These are phyloP conservation scores for Heimioporus sp. DNA, from an alignment of 768 basidiomycete genomes.

Conservation along the genomic window DNA sequence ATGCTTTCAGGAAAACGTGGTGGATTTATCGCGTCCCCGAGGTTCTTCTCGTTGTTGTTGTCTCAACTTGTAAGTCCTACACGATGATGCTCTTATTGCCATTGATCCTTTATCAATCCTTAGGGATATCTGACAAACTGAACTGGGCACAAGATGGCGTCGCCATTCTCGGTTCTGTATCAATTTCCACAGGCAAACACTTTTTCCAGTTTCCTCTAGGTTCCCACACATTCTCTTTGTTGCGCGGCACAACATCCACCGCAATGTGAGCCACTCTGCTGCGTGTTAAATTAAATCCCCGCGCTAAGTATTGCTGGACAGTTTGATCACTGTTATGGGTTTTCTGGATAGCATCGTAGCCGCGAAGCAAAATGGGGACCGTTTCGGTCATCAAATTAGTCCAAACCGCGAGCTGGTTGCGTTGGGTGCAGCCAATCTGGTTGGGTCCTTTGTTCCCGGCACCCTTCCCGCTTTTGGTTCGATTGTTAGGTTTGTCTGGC, in stretches of 20 bases:
- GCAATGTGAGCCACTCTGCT: constrained; percentile 52
- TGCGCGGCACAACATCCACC: constrained; percentile 80
- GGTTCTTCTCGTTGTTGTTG: constrained; percentile 82
- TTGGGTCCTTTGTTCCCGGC: constrained; percentile 79
- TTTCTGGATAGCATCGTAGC: constrained; percentile 95
- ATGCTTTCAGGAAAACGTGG: constrained; percentile 56
- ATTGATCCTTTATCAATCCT: background rate
- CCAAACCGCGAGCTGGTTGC: constrained; percentile 97
- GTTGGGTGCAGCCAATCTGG: constrained; percentile 77
- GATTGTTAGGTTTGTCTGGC: constrained; percentile 68
- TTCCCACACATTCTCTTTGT: constrained; percentile 54
- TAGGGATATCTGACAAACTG: constrained; percentile 69
- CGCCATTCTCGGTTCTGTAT: constrained; percentile 78
- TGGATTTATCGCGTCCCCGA: constrained; percentile 85
- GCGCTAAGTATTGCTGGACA: constrained; percentile 26
- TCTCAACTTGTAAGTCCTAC: constrained; percentile 67
- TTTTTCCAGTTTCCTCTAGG: constrained; percentile 77
- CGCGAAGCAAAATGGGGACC: constrained; percentile 86
- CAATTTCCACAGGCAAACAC: constrained; percentile 54
- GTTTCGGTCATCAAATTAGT: constrained; percentile 84
- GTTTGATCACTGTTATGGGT: constrained; percentile 79
- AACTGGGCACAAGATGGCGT: constrained; percentile 79
- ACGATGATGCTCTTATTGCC: background rate
- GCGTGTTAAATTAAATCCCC: too few species aligned
- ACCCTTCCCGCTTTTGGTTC: constrained; percentile 91